Conservation (phyloP, 2,329 filamentous ascomycete species). For the Verticillium tricorpus region DNA sequence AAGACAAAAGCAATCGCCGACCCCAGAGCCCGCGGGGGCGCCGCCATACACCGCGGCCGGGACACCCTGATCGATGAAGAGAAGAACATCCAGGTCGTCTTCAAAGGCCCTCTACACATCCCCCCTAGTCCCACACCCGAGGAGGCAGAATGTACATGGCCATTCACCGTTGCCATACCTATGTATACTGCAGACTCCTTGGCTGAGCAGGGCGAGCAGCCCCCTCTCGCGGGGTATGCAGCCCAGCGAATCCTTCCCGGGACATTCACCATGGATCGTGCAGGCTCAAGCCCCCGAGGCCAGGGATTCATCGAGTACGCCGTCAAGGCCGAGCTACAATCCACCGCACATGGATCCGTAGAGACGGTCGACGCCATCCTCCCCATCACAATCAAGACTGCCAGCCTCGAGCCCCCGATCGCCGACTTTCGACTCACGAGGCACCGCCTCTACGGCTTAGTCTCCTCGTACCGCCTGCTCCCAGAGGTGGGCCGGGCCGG, state of each 20-base stretch:
- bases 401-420: slow-evolving; percentile 12
- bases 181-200: neutral
- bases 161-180: slow-evolving; percentile 23
- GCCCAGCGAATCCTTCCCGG: slow-evolving; percentile 12
- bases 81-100: slow-evolving; percentile 10
- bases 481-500: slow-evolving; percentile 23
- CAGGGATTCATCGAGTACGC: slow-evolving; percentile 28
- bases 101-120: slow-evolving; percentile 20
- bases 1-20: slow-evolving; percentile 13
- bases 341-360: neutral
- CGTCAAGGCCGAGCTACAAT: slow-evolving; percentile 22
- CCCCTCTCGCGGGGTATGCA: neutral
- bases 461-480: slow-evolving; percentile 20
- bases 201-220: neutral
- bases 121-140: neutral
- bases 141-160: slow-evolving; percentile 16
- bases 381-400: slow-evolving; percentile 16
- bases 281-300: slow-evolving; percentile 1
- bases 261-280: slow-evolving; percentile 5
- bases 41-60: slow-evolving; percentile 15
- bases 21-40: slow-evolving; percentile 3
- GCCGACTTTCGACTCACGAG: slow-evolving; percentile 10
- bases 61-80: slow-evolving; percentile 18
- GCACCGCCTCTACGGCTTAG: neutral
- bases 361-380: slow-evolving; percentile 10